Evolutionary conservation across 192 early-diverging fungal genomes (phyloP), one percentile per base, ranked within the genome.

Genomic region (Chytriomyces confervae): DNA sequence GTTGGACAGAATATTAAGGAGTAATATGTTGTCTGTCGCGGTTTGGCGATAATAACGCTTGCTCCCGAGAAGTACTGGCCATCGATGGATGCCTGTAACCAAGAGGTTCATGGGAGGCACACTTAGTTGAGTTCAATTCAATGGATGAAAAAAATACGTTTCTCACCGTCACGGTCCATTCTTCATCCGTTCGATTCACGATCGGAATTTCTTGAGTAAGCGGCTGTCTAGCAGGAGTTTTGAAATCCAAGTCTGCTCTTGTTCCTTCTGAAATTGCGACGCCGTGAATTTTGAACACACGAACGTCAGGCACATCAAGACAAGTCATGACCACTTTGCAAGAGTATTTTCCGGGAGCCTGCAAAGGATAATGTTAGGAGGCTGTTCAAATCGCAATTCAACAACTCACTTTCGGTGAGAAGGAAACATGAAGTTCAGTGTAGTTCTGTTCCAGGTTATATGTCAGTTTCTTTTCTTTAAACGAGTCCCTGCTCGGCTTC

Each of bases 131-230:
- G 36, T 36, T 36, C 36, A 36, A 24, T 16, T 51, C 11, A 49
- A 8, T 61, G 13, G 45, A 66, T 61, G 50, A n/a, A 44, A 27
- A n/a, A 60, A 70, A 67, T 11, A 44, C 20, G 9, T 46, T 5
- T 50, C 18, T 10, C 64, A 83, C 84, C 71, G 81, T 85, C 51
- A 89, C 77, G 0, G 70, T 80, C 87, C 87, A 89, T 50, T 89
- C 87, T 20, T 89, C 87, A 11, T 82, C 84, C 16, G 87, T 83
- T n/a, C 72, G 61, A 51, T 89, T 89, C 16, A 87, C 67, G 47
- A 89, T 87, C 6, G 87, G 87, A 57, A 89, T 84, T 44, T 89
- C 87, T 67, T 89, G 87, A 43, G 74, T 61, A 5, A 89, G 46
- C 5, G 70, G 16, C 74, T 89, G 83, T n/a, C 84, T 78, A 6